These are phyloP conservation scores for Torulaspora pretoriensis DNA, from an alignment of 1,139 yeast species.

Conservation along the genomic window DNA sequence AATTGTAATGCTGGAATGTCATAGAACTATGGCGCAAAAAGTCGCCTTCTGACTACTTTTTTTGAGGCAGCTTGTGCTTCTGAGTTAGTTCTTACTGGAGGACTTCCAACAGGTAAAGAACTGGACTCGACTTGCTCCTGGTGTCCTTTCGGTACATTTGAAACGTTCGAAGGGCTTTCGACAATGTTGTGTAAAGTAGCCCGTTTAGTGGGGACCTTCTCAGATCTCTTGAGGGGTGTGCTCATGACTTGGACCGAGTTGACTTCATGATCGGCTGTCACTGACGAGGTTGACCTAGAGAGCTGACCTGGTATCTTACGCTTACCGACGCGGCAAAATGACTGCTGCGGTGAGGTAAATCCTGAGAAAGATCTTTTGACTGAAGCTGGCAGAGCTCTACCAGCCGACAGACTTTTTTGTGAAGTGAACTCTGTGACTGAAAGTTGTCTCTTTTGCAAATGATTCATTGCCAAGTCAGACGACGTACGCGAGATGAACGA, in stretches of 20 bases:
- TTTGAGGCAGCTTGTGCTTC: conserved; percentile 4
- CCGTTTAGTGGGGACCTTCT: conserved; percentile 8
- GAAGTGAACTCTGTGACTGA: conserved; percentile 28
- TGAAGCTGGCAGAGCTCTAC: not conserved
- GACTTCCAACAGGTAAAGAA: not conserved
- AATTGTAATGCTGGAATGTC: not conserved
- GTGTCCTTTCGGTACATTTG: not conserved
- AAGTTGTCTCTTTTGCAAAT: conserved; percentile 32
- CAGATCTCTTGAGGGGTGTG: conserved; percentile 26
- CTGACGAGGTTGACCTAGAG: not conserved
- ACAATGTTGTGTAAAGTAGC: conserved; percentile 20
- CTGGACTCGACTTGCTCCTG: not conserved
- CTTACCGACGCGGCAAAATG: conserved; percentile 34
- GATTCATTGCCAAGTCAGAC: conserved; percentile 32
- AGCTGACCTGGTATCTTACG: conserved; percentile 14
- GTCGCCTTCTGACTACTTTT: conserved; percentile 35
- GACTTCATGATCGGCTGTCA: conserved; percentile 1
- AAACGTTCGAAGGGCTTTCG: conserved; percentile 25
- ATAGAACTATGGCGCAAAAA: conserved; percentile 33
- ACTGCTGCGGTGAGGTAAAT: conserved; percentile 11
- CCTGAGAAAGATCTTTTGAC: not conserved
- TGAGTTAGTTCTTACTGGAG: not conserved
- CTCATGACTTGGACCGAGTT: conserved; percentile 30
- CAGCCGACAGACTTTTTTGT: conserved; percentile 1
- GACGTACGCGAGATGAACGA: conserved; percentile 26